Percentiles rank a stretch among this genome's conserved stretches.
Conservation (phyloP, 768 basidiomycete species). For the Russula abietina region DNA sequence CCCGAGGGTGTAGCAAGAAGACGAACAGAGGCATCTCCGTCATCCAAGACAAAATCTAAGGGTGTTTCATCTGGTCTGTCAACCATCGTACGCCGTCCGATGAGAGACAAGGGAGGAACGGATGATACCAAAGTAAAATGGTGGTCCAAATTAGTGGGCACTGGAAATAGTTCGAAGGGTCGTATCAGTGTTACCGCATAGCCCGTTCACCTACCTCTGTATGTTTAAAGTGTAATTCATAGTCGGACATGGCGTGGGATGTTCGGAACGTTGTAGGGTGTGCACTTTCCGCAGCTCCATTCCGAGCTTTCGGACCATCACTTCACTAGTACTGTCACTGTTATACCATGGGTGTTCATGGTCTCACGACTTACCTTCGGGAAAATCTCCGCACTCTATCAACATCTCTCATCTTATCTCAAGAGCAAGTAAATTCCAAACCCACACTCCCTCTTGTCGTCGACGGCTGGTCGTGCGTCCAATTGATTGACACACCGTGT, state of each 20-base stretch:
- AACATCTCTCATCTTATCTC: constrained; percentile 33
- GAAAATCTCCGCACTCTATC: constrained; percentile 40
- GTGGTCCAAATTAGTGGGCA: constrained; percentile 18
- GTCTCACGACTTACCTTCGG: constrained; percentile 46
- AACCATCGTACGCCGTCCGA: constrained; percentile 11
- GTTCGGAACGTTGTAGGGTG: background rate
- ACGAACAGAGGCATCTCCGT: background rate
- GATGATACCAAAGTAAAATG: constrained; percentile 4
- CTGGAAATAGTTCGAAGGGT: constrained; percentile 11
- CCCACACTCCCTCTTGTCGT: constrained; percentile 51
- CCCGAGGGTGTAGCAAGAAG: background rate
- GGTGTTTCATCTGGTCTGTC: constrained; percentile 25
- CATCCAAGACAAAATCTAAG: background rate
- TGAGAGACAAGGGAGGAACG: background rate
- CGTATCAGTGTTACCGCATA: background rate
- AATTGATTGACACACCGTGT: constrained; percentile 7
- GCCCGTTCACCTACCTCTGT: background rate
- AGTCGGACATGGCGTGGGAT: background rate
- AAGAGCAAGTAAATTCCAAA: constrained; percentile 4
- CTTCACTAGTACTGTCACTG: background rate
- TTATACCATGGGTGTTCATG: constrained; percentile 45
- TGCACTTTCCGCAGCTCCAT: background rate
- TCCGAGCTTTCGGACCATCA: background rate
- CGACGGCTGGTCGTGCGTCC: constrained; percentile 83
- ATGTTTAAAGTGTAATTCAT: background rate